These are phyloP conservation scores for Phanerodontia chrysosporium DNA, from an alignment of 768 basidiomycete species.

Conservation along the genomic window DNA sequence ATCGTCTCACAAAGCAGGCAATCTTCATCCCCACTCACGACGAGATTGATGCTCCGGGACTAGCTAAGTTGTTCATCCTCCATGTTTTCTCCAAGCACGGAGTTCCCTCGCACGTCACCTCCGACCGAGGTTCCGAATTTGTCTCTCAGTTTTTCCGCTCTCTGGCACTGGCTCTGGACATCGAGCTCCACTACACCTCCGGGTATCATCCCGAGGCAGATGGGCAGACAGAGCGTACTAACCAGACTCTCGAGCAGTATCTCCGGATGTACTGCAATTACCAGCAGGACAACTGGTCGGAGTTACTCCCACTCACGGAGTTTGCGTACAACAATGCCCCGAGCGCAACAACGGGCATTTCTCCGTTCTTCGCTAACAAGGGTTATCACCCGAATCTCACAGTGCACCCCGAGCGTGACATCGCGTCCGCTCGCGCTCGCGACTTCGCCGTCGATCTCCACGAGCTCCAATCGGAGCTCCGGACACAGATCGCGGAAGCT, in stretches of 20 bases:
- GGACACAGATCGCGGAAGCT: background rate
- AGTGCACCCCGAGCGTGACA: background rate
- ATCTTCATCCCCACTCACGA: conserved; percentile 15
- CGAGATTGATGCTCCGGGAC: conserved; percentile 7
- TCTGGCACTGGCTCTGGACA: conserved; percentile 20
- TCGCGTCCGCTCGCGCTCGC: background rate
- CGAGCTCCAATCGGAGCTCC: background rate
- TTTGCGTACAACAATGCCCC: conserved; percentile 31
- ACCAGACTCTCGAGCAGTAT: conserved; percentile 30
- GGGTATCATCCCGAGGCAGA: conserved; percentile 38
- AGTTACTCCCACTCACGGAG: conserved; percentile 24
- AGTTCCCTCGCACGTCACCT: conserved; percentile 23
- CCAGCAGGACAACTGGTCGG: conserved; percentile 29
- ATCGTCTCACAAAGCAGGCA: conserved; percentile 3
- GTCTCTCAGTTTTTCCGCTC: conserved; percentile 24
- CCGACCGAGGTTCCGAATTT: conserved; percentile 31
- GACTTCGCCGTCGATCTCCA: background rate
- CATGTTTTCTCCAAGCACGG: conserved; percentile 16
- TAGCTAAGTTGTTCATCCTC: conserved; percentile 14
- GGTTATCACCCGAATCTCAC: conserved; percentile 15
- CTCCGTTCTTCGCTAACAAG: conserved; percentile 26
- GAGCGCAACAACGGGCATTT: conserved; percentile 18
- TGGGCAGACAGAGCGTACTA: conserved; percentile 33
- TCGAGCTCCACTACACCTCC: conserved; percentile 19
- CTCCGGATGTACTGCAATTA: conserved; percentile 26